Percentiles rank a stretch among this genome's conserved stretches.
Conservation (phyloP, 768 basidiomycete genomes). For the Podaxis rugospora region DNA sequence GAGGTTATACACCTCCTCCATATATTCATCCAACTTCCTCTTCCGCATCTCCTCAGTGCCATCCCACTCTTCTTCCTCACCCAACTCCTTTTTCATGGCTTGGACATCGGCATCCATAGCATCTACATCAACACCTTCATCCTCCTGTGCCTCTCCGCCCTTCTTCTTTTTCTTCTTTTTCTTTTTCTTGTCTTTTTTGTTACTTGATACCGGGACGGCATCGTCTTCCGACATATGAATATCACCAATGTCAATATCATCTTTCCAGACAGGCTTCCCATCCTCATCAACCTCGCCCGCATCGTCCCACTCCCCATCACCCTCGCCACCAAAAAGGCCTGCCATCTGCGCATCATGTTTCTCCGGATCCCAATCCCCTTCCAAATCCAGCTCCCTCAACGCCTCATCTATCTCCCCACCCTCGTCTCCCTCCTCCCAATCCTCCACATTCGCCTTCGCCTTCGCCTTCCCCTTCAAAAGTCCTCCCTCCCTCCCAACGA, state of each 20-base stretch:
- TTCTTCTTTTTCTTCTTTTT: constrained; percentile 59
- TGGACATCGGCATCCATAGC: constrained; percentile 43
- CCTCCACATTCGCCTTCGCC: constrained; percentile 13
- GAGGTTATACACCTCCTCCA: constrained; percentile 86
- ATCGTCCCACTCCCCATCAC: constrained; percentile 27
- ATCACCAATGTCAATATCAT: constrained; percentile 82
- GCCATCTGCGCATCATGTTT: constrained; percentile 84
- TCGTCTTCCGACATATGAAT: constrained; percentile 38
- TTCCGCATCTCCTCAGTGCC: constrained; percentile 92
- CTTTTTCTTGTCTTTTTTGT: constrained; percentile 21
- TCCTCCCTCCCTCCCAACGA: constrained; percentile 69
- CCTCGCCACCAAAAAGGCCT: constrained; percentile 49
- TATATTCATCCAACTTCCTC: constrained; percentile 75
- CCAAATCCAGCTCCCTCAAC: constrained; percentile 71
- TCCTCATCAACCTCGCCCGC: constrained; percentile 31
- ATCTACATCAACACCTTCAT: constrained; percentile 57
- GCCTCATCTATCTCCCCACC: constrained; percentile 38
- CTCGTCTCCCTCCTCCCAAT: constrained; percentile 34
- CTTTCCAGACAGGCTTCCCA: constrained; percentile 85
- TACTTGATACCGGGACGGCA: constrained; percentile 17
- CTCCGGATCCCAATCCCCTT: constrained; percentile 89
- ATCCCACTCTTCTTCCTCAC: constrained; percentile 60
- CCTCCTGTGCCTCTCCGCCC: constrained; percentile 37
- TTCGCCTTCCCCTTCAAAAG: constrained; percentile 34
- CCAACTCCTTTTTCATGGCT: constrained; percentile 11